phyloP scores from a whole-genome alignment of 2,329 filamentous ascomycete species.

The Epicoccum nigrum region DNA sequence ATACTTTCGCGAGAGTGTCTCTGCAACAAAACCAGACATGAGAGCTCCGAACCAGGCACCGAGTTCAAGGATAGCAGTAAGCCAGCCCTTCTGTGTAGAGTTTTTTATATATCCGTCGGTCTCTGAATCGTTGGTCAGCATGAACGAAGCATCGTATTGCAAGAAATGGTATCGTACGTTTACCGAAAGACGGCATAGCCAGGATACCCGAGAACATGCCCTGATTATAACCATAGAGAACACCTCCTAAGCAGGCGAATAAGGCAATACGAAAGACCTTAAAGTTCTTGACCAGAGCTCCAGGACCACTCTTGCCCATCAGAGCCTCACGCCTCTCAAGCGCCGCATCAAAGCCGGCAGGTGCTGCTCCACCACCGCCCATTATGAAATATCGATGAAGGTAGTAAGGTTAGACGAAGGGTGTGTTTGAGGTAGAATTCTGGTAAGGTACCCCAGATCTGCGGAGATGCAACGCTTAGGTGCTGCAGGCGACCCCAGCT shows the following conservation, averaged over 20 bases:
- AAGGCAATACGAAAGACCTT: constrained; percentile 62
- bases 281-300: constrained; percentile 58
- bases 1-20: constrained; percentile 71
- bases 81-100: constrained; percentile 54
- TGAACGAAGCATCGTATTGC: neutral
- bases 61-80: constrained; percentile 71
- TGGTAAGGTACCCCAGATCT: constrained; percentile 2
- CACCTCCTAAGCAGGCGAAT: constrained; percentile 60
- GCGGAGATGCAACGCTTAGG: constrained; percentile 6
- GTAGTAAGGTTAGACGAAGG: neutral
- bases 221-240: constrained; percentile 74
- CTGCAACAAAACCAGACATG: constrained; percentile 73
- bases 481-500: constrained; percentile 10
- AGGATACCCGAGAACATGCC: constrained; percentile 76
- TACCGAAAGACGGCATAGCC: constrained; percentile 56
- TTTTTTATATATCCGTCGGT: constrained; percentile 51
- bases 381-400: constrained; percentile 17
- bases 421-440: neutral
- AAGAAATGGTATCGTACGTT: constrained; percentile 29
- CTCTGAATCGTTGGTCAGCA: constrained; percentile 34
- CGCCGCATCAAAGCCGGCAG: constrained; percentile 30
- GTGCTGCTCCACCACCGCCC: constrained; percentile 30
- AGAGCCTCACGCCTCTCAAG: constrained; percentile 30
- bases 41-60: constrained; percentile 79
- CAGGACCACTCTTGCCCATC: constrained; percentile 48